phyloP scores from a whole-genome alignment of 768 basidiomycete genomes.

The Boletus subcaerulescens region DNA sequence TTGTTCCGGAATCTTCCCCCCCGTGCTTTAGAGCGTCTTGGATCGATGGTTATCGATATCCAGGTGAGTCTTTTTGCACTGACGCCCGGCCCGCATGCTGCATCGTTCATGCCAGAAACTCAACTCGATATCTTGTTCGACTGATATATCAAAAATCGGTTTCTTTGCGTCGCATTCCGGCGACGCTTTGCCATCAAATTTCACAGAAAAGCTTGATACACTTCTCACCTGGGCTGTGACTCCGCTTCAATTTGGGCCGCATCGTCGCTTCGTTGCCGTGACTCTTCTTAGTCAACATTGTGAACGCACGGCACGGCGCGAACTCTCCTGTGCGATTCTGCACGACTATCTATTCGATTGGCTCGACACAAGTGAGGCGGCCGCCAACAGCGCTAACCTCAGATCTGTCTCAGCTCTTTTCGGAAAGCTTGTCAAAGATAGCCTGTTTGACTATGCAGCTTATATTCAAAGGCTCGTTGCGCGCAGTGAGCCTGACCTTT shows the following conservation, averaged over 20 bases:
- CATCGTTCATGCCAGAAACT: slow-evolving; percentile 49
- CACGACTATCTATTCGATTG: slow-evolving; percentile 81
- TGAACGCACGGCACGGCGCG: slow-evolving; percentile 60
- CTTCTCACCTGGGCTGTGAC: slow-evolving; percentile 82
- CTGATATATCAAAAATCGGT: slow-evolving; percentile 34
- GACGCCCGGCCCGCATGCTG: background rate
- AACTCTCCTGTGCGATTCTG: slow-evolving; percentile 56
- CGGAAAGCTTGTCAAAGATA: slow-evolving; percentile 65
- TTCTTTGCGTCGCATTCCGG: too few relatives aligned
- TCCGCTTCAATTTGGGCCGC: slow-evolving; percentile 73
- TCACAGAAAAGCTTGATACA: slow-evolving; percentile 68
- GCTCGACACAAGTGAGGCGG: slow-evolving; percentile 66
- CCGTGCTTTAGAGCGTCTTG: slow-evolving; percentile 56
- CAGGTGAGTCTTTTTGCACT: slow-evolving; percentile 31
- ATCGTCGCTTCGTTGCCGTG: slow-evolving; percentile 59
- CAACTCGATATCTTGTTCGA: slow-evolving; percentile 69
- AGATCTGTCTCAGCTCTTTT: slow-evolving; percentile 63
- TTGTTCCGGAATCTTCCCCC: slow-evolving; percentile 65
- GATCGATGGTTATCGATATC: slow-evolving; percentile 57
- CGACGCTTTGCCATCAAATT: slow-evolving; percentile 23
- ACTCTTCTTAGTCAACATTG: slow-evolving; percentile 66
- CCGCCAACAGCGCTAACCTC: slow-evolving; percentile 53
- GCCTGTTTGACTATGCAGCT: slow-evolving; percentile 67
- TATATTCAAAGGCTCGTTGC: slow-evolving; percentile 83
- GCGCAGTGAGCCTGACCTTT: slow-evolving; percentile 65